Percentiles rank a stretch among this genome's conserved stretches.
Evolutionary conservation across 805 yeast species (phyloP).

Genomic region (Metschnikowia corniflorae): DNA sequence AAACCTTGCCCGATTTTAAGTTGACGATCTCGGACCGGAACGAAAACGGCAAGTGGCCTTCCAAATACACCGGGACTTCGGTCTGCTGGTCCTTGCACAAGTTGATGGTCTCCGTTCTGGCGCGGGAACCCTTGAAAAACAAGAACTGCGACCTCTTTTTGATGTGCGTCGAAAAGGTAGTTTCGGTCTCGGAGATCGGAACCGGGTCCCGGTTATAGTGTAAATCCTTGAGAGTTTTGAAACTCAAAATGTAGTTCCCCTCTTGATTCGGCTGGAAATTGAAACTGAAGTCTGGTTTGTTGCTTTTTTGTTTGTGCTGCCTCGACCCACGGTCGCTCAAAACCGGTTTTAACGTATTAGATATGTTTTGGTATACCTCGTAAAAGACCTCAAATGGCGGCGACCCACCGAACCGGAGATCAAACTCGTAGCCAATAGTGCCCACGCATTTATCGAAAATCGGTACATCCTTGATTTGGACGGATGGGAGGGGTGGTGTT

Average conservation of each 20-base stretch:
- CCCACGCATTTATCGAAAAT: conserved; percentile 89
- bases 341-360: conserved; percentile 31
- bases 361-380: conserved; percentile 48
- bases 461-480: conserved; percentile 48
- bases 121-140: conserved; percentile 21
- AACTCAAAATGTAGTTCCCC: conserved; percentile 76
- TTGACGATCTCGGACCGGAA: conserved; percentile 67
- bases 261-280: conserved; percentile 74
- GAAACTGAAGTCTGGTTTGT: conserved; percentile 30
- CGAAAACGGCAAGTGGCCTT: conserved; percentile 78
- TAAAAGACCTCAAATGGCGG: conserved; percentile 76
- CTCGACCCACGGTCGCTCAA: conserved; percentile 29
- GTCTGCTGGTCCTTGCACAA: conserved; percentile 31
- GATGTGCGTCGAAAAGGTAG: conserved; percentile 65
- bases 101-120: conserved; percentile 17
- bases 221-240: conserved; percentile 57
- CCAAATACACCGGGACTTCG: conserved; percentile 52
- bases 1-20: conserved; percentile 22
- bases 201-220: conserved; percentile 50
- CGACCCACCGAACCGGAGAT: conserved; percentile 64
- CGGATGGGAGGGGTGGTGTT: conserved; percentile 32
- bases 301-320: conserved; percentile 19
- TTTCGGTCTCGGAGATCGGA: conserved; percentile 32
- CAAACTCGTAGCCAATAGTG: conserved; percentile 73
- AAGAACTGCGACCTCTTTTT: conserved; percentile 57